Evolutionary conservation across 495 filamentous ascomycete species (phyloP).

Genomic region (Penicillium subrubescens): DNA sequence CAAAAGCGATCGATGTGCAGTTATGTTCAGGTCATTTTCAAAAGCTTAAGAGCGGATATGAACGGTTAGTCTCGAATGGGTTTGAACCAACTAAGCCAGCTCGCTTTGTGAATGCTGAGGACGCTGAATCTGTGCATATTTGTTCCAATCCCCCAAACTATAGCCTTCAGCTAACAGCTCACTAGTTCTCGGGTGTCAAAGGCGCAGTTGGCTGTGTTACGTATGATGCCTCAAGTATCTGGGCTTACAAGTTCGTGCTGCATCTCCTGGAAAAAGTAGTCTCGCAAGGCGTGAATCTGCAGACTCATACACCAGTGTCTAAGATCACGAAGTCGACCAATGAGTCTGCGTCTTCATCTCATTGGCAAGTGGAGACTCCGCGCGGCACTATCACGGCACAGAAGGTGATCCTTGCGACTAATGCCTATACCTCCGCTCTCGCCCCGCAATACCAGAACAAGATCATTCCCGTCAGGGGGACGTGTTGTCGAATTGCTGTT

Average conservation of each 20-base stretch:
- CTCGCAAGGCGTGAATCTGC: slow-evolving; percentile 64
- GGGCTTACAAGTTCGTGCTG: slow-evolving; percentile 84
- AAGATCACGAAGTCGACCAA: slow-evolving; percentile 31
- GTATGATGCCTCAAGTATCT: slow-evolving; percentile 52
- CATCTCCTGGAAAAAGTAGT: slow-evolving; percentile 64
- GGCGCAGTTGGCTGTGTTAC: slow-evolving; percentile 47
- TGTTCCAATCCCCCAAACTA: not conserved
- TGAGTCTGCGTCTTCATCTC: slow-evolving; percentile 4
- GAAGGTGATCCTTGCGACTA: slow-evolving; percentile 74
- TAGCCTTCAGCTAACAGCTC: slow-evolving; percentile 2
- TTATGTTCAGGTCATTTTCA: slow-evolving; percentile 18
- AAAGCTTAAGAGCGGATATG: slow-evolving; percentile 28
- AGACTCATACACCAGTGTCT: slow-evolving; percentile 72
- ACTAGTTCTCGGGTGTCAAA: slow-evolving; percentile 47
- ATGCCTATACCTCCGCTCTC: slow-evolving; percentile 76
- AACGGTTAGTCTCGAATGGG: slow-evolving; percentile 24
- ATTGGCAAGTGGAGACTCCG: slow-evolving; percentile 55
- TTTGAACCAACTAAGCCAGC: slow-evolving; percentile 20
- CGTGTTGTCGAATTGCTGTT: slow-evolving; percentile 36
- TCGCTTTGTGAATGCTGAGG: slow-evolving; percentile 14
- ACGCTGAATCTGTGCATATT: slow-evolving; percentile 26
- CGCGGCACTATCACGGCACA: slow-evolving; percentile 62
- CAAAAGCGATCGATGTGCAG: slow-evolving; percentile 33
- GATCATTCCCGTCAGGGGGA: slow-evolving; percentile 74
- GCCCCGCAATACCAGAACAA: slow-evolving; percentile 67